These are phyloP conservation scores for Zoysia matrella DNA, from an alignment of 202 grass and related monocot species.

Conservation along the genomic window DNA sequence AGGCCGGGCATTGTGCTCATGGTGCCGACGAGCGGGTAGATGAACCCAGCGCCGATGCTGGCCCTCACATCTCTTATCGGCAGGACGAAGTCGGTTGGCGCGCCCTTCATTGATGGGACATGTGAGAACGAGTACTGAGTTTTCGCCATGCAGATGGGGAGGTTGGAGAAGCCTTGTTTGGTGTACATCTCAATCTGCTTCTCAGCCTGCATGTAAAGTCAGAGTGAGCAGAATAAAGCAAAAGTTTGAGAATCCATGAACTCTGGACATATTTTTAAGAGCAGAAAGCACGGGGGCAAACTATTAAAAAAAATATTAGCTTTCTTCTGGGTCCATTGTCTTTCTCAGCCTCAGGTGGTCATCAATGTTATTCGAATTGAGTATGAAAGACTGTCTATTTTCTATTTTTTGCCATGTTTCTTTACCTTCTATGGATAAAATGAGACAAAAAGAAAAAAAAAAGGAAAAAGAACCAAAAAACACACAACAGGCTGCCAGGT, in stretches of 20 bases:
- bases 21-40: slow-evolving; percentile 89
- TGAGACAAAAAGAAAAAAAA: too few relatives aligned
- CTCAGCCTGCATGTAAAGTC: slow-evolving; percentile 58
- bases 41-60: slow-evolving; percentile 92
- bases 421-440: too few relatives aligned
- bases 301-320: not conserved
- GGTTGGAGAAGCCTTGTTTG: slow-evolving; percentile 85
- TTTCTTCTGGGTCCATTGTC: too few relatives aligned
- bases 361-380: not conserved
- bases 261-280: not conserved
- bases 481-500: not conserved
- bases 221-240: not conserved
- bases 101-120: slow-evolving; percentile 78
- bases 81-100: slow-evolving; percentile 66
- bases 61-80: slow-evolving; percentile 90
- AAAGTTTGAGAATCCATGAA: not conserved
- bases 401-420: not conserved
- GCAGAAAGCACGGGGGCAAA: not conserved
- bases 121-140: slow-evolving; percentile 98
- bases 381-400: not conserved
- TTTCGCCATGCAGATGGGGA: slow-evolving; percentile 98
- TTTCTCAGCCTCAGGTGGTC: not conserved
- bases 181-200: slow-evolving; percentile 98
- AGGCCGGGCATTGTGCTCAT: slow-evolving; percentile 99
- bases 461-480: too few relatives aligned